A percentile compares a stretch with the other conserved stretches of the same genome.
phyloP scores from a whole-genome alignment of 2,329 filamentous ascomycete genomes.

The Monosporascus cannonballus region DNA sequence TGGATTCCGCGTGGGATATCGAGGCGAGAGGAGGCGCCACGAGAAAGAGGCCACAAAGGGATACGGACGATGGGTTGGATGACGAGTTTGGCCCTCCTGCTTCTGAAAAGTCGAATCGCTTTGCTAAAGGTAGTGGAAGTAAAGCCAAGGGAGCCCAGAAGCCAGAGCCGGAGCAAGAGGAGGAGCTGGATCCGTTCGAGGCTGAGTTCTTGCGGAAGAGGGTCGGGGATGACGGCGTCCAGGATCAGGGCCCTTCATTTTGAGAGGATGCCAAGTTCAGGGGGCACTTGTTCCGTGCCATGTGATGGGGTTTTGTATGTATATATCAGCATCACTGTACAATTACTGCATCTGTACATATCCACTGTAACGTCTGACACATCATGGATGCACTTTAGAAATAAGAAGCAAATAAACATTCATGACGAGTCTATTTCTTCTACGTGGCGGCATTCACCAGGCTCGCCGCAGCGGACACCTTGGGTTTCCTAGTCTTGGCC shows the following conservation, averaged over 20 bases:
- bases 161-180: not conserved
- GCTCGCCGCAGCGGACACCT: constrained; percentile 8
- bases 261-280: not conserved
- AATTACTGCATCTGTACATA: not conserved
- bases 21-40: not conserved
- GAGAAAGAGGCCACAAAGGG: not conserved
- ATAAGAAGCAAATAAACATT: not conserved
- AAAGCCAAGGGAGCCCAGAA: not conserved
- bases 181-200: constrained; percentile 10
- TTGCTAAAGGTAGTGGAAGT: not conserved
- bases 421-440: not conserved
- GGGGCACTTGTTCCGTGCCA: not conserved
- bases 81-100: not conserved
- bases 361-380: not conserved
- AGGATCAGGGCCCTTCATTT: not conserved
- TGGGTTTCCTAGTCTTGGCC: constrained; percentile 10
- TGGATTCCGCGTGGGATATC: no score
- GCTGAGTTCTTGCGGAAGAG: constrained; percentile 6
- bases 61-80: not conserved
- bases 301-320: not conserved
- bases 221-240: not conserved
- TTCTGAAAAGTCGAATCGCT: not conserved
- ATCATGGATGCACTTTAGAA: no score
- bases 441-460: constrained; percentile 12
- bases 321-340: not conserved